A percentile compares a stretch with the other conserved stretches of the same genome.
Conservation (phyloP, 2,329 filamentous ascomycete species). For the Cladosporium colombiae region DNA sequence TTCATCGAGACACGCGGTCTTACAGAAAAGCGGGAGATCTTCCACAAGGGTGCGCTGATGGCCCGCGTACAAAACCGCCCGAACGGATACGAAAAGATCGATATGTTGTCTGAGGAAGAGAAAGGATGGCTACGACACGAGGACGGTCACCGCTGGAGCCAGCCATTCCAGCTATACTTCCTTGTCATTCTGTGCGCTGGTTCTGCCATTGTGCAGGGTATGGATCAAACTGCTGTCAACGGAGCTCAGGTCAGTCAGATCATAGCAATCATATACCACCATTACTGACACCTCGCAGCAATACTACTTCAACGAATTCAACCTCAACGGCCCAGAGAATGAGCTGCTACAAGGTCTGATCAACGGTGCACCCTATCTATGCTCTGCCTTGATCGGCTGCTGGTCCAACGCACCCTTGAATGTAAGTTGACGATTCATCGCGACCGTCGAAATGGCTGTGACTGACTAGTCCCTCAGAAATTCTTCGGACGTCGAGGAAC, state of each 20-base stretch:
- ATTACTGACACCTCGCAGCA: slow-evolving; percentile 15
- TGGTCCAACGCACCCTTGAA: slow-evolving; percentile 76
- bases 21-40: slow-evolving; percentile 27
- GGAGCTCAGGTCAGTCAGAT: slow-evolving; percentile 38
- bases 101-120: slow-evolving; percentile 60
- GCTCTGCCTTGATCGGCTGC: slow-evolving; percentile 68
- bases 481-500: slow-evolving; percentile 70
- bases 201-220: slow-evolving; percentile 59
- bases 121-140: slow-evolving; percentile 60
- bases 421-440: slow-evolving; percentile 17
- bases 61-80: slow-evolving; percentile 31
- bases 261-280: background rate
- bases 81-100: slow-evolving; percentile 28
- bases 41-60: slow-evolving; percentile 31
- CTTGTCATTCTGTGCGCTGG: slow-evolving; percentile 46
- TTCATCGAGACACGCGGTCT: slow-evolving; percentile 30
- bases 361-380: slow-evolving; percentile 65
- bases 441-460: too few species aligned
- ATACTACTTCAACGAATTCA: slow-evolving; percentile 33
- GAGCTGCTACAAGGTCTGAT: slow-evolving; percentile 51
- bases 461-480: slow-evolving; percentile 37
- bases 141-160: slow-evolving; percentile 66
- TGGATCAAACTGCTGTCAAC: slow-evolving; percentile 55
- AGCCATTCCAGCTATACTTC: slow-evolving; percentile 69
- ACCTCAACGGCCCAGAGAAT: slow-evolving; percentile 26